Conservation (phyloP, 1,284 basidiomycete genomes). For the Chalciporus sp. region DNA sequence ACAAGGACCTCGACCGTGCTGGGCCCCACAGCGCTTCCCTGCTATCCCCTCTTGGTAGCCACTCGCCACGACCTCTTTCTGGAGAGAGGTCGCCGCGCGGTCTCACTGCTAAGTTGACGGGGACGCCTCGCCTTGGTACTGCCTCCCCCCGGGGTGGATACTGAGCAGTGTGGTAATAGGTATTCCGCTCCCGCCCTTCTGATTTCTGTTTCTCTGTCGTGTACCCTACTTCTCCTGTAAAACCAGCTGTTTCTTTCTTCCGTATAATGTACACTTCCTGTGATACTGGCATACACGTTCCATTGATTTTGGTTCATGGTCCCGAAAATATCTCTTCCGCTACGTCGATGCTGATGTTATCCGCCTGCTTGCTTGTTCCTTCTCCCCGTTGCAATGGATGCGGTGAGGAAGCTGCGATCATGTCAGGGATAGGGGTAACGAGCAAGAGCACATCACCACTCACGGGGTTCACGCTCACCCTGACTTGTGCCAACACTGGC, state of each 20-base stretch:
- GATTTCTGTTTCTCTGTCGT: not conserved
- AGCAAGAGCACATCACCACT: too few species aligned
- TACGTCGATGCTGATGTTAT: not conserved
- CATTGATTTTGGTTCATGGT: not conserved
- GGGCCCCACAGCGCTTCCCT: conserved; percentile 13
- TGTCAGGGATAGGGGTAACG: too few species aligned
- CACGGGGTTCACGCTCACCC: too few species aligned
- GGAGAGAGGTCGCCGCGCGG: conserved; percentile 23
- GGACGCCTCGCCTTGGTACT: conserved; percentile 14
- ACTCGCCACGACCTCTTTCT: not conserved
- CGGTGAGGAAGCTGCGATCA: too few species aligned
- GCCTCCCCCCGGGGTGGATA: conserved; percentile 16
- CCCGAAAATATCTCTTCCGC: not conserved
- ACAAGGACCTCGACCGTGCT: conserved; percentile 26
- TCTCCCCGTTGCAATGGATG: not conserved
- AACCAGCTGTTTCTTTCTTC: not conserved
- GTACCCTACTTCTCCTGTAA: not conserved
- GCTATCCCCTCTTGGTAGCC: conserved; percentile 7
- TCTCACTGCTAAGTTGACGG: conserved; percentile 12
- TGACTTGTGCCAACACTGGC: too few species aligned
- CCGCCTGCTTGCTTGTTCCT: not conserved
- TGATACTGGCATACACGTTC: not conserved
- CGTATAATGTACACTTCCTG: not conserved
- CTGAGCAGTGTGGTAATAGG: conserved; percentile 4
- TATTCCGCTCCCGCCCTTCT: not conserved